Conservation (phyloP, 495 filamentous ascomycete species). For the Xylaria intraflava region DNA sequence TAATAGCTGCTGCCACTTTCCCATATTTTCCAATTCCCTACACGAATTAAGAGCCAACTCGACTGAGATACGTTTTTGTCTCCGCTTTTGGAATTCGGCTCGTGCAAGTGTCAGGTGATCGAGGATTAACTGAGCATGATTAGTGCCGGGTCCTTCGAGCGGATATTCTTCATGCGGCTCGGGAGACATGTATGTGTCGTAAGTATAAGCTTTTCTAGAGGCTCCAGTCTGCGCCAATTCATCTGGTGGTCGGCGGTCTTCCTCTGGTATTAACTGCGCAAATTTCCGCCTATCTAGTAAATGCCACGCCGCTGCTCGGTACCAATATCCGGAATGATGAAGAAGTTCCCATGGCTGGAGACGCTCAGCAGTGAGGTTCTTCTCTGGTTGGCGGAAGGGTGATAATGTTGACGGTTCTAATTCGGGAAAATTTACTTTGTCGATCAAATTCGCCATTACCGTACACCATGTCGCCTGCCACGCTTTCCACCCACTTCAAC, state of each 20-base stretch:
- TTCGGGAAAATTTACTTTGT: conserved; percentile 48
- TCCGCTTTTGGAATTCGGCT: conserved; percentile 55
- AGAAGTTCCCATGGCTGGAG: conserved; percentile 71
- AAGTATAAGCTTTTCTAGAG: conserved; percentile 59
- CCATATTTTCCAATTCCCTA: conserved; percentile 56
- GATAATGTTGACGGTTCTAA: conserved; percentile 27
- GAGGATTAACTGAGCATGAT: conserved; percentile 60
- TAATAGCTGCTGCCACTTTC: conserved; percentile 60
- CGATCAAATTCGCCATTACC: conserved; percentile 74
- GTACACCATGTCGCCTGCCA: conserved; percentile 81
- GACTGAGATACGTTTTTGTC: conserved; percentile 59
- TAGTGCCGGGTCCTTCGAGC: conserved; percentile 46
- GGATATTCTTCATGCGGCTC: conserved; percentile 67
- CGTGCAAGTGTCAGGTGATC: conserved; percentile 54
- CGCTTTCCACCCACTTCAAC: conserved; percentile 61
- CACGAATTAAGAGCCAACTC: conserved; percentile 63
- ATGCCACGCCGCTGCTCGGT: conserved; percentile 61
- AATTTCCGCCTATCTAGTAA: conserved; percentile 51
- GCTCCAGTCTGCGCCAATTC: conserved; percentile 62
- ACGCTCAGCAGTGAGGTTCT: conserved; percentile 57
- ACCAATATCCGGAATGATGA: conserved; percentile 87
- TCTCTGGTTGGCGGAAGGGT: conserved; percentile 62
- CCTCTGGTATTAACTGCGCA: conserved; percentile 64
- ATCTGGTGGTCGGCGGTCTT: conserved; percentile 63
- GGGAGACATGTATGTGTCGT: conserved; percentile 82